Conservation (phyloP, 1,139 yeast genomes). For the Protomyces lactucae-debilis region DNA sequence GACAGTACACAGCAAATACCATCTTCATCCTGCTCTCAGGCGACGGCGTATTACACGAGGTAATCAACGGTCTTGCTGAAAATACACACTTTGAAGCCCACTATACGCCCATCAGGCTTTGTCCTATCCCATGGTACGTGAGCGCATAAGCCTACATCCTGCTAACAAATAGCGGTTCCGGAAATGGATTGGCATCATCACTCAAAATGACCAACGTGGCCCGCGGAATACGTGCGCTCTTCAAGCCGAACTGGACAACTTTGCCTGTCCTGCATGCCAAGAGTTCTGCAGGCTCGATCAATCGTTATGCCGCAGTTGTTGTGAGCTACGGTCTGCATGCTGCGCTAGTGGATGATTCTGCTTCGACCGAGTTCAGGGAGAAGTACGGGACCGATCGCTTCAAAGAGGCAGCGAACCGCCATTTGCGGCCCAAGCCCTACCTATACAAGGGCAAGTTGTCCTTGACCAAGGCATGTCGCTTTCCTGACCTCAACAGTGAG, state of each 20-base stretch:
- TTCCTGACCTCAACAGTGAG: conserved; percentile 1
- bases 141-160: background rate
- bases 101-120: conserved; percentile 6
- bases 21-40: conserved; percentile 19
- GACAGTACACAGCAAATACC: conserved; percentile 18
- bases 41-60: conserved; percentile 22
- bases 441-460: conserved; percentile 4
- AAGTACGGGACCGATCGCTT: conserved; percentile 15
- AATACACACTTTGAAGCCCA: conserved; percentile 8
- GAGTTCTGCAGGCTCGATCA: background rate
- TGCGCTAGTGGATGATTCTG: conserved; percentile 14
- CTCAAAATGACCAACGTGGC: conserved; percentile 6
- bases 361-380: background rate
- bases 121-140: conserved; percentile 7
- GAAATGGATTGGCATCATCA: conserved; percentile 15
- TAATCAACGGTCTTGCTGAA: conserved; percentile 17
- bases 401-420: conserved; percentile 18
- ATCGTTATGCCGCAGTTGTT: conserved; percentile 12
- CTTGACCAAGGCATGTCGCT: background rate
- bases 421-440: conserved; percentile 11
- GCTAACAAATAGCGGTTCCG: conserved; percentile 1
- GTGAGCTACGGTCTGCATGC: conserved; percentile 22
- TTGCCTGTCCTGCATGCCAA: conserved; percentile 14
- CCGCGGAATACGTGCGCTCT: conserved; percentile 17
- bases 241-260: conserved; percentile 10